Percentiles rank a stretch among this genome's conserved stretches.
Conservation (phyloP, 495 filamentous ascomycete genomes). For the Cercophora scortea region DNA sequence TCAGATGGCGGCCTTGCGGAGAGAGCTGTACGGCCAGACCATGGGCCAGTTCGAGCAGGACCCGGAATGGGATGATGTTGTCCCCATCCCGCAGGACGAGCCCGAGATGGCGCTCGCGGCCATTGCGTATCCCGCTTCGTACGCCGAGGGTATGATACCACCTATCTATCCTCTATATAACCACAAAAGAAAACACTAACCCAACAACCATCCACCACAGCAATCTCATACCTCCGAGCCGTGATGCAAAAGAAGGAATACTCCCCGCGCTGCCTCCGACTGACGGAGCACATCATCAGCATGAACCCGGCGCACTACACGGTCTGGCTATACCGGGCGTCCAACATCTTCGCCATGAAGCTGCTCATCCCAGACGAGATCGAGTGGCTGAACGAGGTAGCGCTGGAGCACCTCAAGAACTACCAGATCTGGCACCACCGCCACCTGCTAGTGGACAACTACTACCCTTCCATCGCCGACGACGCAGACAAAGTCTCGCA, state of each 20-base stretch:
- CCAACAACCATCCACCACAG: conserved; percentile 17
- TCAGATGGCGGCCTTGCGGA: conserved; percentile 34
- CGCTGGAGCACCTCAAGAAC: conserved; percentile 83
- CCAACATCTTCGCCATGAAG: conserved; percentile 59
- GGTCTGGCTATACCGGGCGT: conserved; percentile 91
- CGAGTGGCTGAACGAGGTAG: conserved; percentile 74
- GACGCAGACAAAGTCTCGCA: conserved; percentile 18
- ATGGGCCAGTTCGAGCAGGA: conserved; percentile 52
- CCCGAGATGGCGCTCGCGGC: conserved; percentile 71
- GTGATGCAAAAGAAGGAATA: conserved; percentile 86
- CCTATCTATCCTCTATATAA: too few species aligned
- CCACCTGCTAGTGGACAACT: conserved; percentile 68
- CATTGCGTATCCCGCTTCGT: conserved; percentile 81
- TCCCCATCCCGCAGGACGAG: conserved; percentile 78
- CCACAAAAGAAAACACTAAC: not conserved
- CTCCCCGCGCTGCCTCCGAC: conserved; percentile 65
- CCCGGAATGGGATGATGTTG: conserved; percentile 74
- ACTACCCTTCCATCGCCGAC: conserved; percentile 45
- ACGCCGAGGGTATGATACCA: conserved; percentile 63
- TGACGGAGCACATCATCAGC: conserved; percentile 80
- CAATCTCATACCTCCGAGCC: conserved; percentile 76
- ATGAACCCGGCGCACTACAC: conserved; percentile 98
- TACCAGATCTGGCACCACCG: conserved; percentile 99
- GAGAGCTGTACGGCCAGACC: conserved; percentile 36
- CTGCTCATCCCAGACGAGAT: conserved; percentile 66